A percentile compares a stretch with the other conserved stretches of the same genome.
These are phyloP conservation scores for Apocynum venetum DNA, from an alignment of 257 asterid species.

Conservation along the genomic window DNA sequence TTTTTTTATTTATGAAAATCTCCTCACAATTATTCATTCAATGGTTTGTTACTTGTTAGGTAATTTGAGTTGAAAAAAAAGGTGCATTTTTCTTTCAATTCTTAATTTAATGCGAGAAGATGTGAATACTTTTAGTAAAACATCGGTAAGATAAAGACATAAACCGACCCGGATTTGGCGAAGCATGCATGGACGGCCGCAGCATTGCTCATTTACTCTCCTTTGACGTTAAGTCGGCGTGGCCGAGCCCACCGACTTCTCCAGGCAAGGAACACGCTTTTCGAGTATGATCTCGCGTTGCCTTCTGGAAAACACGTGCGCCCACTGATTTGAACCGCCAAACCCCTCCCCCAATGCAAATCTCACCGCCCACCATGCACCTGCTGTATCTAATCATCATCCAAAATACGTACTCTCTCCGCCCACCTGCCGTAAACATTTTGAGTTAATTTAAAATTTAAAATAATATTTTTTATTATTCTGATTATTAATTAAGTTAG, in stretches of 20 bases:
- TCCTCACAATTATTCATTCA: no score
- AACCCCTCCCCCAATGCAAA: neutral
- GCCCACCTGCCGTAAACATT: no score
- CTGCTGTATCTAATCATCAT: neutral
- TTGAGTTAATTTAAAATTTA: no score
- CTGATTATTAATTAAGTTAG: no score
- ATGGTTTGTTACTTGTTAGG: no score
- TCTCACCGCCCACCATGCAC: no score
- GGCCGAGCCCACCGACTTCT: neutral
- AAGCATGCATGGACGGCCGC: neutral
- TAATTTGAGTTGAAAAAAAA: no score
- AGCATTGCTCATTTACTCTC: neutral
- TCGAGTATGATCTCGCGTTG: conserved; percentile 7
- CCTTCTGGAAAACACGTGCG: neutral
- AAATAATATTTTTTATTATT: no score
- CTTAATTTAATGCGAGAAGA: no score
- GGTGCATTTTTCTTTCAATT: no score
- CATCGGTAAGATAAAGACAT: neutral
- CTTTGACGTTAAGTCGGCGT: neutral
- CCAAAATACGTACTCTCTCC: neutral
- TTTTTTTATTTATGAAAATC: no score
- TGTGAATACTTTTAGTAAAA: no score
- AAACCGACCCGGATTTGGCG: neutral
- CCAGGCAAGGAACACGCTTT: neutral
- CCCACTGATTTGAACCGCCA: neutral